Evolutionary conservation across 2,329 filamentous ascomycete species (phyloP), one percentile per base, ranked within the genome.

Genomic region (Diaporthe capsici): DNA sequence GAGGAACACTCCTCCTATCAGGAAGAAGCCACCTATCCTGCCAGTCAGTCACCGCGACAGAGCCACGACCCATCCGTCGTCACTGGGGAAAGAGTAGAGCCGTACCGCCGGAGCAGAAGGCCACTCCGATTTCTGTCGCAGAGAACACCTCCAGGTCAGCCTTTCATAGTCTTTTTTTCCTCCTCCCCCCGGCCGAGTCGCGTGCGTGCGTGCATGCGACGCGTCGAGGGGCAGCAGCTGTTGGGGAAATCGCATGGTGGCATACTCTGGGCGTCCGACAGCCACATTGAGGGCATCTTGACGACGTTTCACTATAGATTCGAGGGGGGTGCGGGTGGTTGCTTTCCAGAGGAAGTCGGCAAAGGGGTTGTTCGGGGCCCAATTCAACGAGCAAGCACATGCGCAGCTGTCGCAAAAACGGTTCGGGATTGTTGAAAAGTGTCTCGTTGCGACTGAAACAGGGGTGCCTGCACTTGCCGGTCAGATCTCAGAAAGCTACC

Each of bases 21-120:
- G 91, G 89, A 99, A 99, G 88, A 98, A 93, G 79, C 94, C 95
- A 84, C 96, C 96, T 98, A 83, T 74, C 76, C 76, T 57, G 63
- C 55, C 58, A 39, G 58, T 73, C 71, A 73, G 76, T 37, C 53
- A 37, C 74, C 65, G 58, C 72, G 53, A 65, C 80, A 79, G 78
- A 79, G 63, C 74, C 76, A 75, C 42, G 72, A 72, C 15, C 28
- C 61, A 42, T 55, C 20, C 22, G 13, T 22, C 34, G 37, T 42
- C 20, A n/a, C 28, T 37, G 10, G 44, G 44, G 42, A 22, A n/a
- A 13, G 49, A 31, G 79, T 78, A 79, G 79, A 80, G 85, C 93
- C 94, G 80, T 93, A 98, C 96, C 96, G 82, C 95, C 96, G 82
- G 95, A 97, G 90, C 97, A 98, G 89, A 99, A 99, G 84, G 96